Evolutionary conservation across 257 asterid genomes (phyloP).

Genomic region (Salvia hispanica): DNA sequence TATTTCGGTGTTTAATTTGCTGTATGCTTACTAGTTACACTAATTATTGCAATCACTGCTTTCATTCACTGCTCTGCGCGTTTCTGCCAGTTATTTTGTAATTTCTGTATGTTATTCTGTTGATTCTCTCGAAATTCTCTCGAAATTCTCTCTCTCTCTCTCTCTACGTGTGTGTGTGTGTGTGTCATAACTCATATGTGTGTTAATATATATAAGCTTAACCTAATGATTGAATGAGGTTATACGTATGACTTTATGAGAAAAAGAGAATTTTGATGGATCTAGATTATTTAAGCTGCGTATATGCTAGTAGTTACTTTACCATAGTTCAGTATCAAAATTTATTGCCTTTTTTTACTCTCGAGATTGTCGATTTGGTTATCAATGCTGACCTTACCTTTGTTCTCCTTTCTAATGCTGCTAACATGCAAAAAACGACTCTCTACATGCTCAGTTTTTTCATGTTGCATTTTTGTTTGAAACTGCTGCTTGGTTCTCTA

Average conservation of each 20-base stretch:
- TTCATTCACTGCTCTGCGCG: slow-evolving; percentile 4
- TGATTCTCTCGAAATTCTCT: slow-evolving; percentile 19
- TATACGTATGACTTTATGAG: background rate
- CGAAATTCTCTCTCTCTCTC: background rate
- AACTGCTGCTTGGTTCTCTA: background rate
- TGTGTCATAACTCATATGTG: no score
- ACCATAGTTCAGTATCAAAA: slow-evolving; percentile 7
- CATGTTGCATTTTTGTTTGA: background rate
- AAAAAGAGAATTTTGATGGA: background rate
- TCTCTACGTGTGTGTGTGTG: no score
- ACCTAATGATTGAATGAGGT: slow-evolving; percentile 1
- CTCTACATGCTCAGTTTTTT: background rate
- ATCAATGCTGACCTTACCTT: background rate
- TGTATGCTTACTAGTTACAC: background rate
- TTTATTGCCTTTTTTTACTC: background rate
- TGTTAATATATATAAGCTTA: background rate
- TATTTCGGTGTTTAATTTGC: slow-evolving; percentile 8
- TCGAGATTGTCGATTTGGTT: background rate
- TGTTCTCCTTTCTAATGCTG: background rate
- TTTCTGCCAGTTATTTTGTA: slow-evolving; percentile 1
- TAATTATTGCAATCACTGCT: slow-evolving; percentile 11
- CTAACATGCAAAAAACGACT: background rate
- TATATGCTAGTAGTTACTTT: background rate
- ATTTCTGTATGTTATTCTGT: background rate
- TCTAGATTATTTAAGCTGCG: background rate